Evolutionary conservation across 441 rosid species (phyloP).

Genomic region (Corymbia calophylla): DNA sequence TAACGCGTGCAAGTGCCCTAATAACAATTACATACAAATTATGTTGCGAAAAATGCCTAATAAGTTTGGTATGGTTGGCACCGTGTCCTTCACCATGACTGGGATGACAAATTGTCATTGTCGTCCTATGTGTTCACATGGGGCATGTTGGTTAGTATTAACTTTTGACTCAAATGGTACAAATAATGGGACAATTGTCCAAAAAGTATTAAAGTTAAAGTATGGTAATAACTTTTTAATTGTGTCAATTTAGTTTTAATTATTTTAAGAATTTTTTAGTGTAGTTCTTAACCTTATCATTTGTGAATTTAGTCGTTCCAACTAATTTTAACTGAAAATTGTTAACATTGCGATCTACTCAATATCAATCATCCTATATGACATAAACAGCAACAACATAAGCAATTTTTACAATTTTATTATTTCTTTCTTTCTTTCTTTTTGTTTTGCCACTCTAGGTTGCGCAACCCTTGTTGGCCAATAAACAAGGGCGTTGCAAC

Average conservation of each 20-base stretch:
- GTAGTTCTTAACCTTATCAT: too few relatives aligned
- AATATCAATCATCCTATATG: accelerated
- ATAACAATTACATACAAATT: neutral
- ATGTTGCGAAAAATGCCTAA: neutral
- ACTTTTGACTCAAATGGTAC: neutral
- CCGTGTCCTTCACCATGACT: neutral
- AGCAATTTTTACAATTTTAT: too few relatives aligned
- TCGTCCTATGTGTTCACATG: neutral
- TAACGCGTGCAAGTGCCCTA: neutral
- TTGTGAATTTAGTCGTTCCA: accelerated
- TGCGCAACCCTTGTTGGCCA: accelerated
- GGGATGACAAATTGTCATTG: neutral
- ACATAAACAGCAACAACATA: accelerated
- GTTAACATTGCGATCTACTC: accelerated
- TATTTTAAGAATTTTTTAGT: too few relatives aligned
- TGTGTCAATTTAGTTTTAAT: too few relatives aligned
- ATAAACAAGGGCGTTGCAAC: neutral
- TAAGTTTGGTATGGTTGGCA: neutral
- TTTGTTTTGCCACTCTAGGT: neutral
- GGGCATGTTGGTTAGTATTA: neutral
- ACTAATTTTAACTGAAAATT: accelerated
- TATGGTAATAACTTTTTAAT: accelerated
- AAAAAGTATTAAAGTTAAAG: too few relatives aligned
- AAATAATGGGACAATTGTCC: neutral
- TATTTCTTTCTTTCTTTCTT: too few relatives aligned